phyloP scores from a whole-genome alignment of 768 basidiomycete genomes.

The Auriscalpium orientale region DNA sequence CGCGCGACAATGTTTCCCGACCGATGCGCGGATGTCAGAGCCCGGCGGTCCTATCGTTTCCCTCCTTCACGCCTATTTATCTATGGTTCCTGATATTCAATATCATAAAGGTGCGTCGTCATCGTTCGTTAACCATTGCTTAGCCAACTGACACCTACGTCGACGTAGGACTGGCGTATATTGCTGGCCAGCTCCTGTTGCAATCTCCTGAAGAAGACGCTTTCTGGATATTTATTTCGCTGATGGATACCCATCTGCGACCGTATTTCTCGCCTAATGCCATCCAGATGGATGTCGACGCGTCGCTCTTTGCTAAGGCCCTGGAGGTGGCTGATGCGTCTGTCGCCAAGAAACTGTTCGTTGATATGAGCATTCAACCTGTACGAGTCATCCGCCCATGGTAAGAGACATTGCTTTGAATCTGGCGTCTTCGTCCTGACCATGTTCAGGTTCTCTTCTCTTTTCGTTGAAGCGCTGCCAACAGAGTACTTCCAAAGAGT shows the following conservation, averaged over 20 bases:
- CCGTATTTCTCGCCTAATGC: constrained; percentile 59
- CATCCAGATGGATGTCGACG: constrained; percentile 69
- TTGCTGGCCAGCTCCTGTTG: constrained; percentile 64
- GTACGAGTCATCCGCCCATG: constrained; percentile 54
- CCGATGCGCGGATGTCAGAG: constrained; percentile 51
- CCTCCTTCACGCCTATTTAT: constrained; percentile 59
- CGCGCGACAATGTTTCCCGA: constrained; percentile 43
- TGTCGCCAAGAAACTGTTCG: constrained; percentile 60
- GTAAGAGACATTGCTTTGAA: constrained; percentile 29
- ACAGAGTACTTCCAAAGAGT: constrained; percentile 59
- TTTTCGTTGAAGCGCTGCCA: constrained; percentile 66
- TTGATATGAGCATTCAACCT: constrained; percentile 54
- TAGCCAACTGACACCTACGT: not conserved
- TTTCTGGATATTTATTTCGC: constrained; percentile 83
- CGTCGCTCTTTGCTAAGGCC: constrained; percentile 59
- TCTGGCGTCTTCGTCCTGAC: not conserved
- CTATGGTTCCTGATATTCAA: constrained; percentile 78
- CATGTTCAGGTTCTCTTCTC: constrained; percentile 53
- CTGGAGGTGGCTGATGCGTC: constrained; percentile 55
- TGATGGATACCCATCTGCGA: constrained; percentile 82
- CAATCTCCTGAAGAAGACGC: constrained; percentile 83
- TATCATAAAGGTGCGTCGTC: constrained; percentile 50
- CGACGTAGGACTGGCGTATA: constrained; percentile 51
- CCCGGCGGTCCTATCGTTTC: constrained; percentile 49
- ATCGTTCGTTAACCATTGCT: not conserved